Evolutionary conservation across 2,329 filamentous ascomycete genomes (phyloP).

Genomic region (Verticillium klebahnii): DNA sequence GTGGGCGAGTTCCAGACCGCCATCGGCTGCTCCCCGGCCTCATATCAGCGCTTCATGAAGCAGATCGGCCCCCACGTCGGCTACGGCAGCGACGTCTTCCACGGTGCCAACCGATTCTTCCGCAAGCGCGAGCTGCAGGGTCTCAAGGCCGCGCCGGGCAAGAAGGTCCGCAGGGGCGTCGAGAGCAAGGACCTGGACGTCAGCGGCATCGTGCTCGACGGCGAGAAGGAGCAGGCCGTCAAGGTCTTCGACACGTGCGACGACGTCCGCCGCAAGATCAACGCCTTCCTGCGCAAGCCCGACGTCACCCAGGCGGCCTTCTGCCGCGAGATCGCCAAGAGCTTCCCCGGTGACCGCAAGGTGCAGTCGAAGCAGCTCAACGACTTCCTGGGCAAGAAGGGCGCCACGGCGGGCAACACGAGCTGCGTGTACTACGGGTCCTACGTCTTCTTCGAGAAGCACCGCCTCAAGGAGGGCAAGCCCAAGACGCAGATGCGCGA

Average conservation of each 20-base stretch:
- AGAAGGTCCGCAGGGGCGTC: conserved; percentile 1
- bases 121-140: conserved; percentile 44
- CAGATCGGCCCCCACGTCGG: conserved; percentile 35
- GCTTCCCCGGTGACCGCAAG: conserved; percentile 28
- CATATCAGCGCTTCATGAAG: conserved; percentile 43
- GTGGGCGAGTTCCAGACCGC: conserved; percentile 41
- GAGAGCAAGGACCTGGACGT: conserved; percentile 29
- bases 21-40: conserved; percentile 30
- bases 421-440: conserved; percentile 45
- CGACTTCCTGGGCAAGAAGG: conserved; percentile 46
- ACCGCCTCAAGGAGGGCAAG: conserved; percentile 44
- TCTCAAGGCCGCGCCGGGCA: conserved; percentile 15
- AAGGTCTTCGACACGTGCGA: conserved; percentile 53
- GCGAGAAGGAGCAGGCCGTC: conserved; percentile 41
- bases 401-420: conserved; percentile 41
- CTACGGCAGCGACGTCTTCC: conserved; percentile 25
- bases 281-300: conserved; percentile 36
- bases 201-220: conserved; percentile 34
- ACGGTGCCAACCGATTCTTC: conserved; percentile 38
- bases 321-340: conserved; percentile 40
- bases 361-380: conserved; percentile 40
- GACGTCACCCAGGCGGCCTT: conserved; percentile 25
- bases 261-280: conserved; percentile 53
- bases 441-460: conserved; percentile 58
- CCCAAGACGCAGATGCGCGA: conserved; percentile 44